Percentiles rank a stretch among this genome's conserved stretches.
Evolutionary conservation across 305 asterid species (phyloP).

Genomic region (Salvia sclarea): DNA sequence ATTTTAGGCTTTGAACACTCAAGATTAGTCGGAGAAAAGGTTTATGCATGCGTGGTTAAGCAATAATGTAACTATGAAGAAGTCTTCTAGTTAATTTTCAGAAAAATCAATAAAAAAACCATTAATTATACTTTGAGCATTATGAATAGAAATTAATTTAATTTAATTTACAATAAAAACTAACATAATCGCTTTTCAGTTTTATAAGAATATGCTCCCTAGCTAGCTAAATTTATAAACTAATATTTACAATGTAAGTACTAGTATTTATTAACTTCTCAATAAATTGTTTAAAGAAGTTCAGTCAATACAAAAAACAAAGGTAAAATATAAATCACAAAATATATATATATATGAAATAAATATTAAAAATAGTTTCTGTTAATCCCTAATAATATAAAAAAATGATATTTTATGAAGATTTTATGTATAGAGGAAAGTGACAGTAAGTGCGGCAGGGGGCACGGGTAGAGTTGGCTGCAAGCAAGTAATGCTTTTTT

Average conservation of each 20-base stretch:
- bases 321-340: too few species aligned
- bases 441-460: not conserved
- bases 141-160: not conserved
- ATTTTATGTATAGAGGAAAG: not conserved
- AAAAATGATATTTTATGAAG: too few species aligned
- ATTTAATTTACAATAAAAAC: too few species aligned
- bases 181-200: not conserved
- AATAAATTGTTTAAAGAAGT: too few species aligned
- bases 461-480: constrained; percentile 25
- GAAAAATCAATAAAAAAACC: not conserved
- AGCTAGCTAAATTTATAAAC: too few species aligned
- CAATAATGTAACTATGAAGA: not conserved
- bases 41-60: not conserved
- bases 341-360: too few species aligned
- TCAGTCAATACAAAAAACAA: too few species aligned
- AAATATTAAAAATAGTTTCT: too few species aligned
- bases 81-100: too few species aligned
- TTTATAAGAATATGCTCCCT: not conserved
- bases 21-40: not conserved
- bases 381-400: too few species aligned
- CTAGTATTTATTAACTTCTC: too few species aligned
- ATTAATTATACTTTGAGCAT: not conserved
- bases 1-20: not conserved
- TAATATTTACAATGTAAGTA: too few species aligned
- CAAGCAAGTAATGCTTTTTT: constrained; percentile 32